Evolutionary conservation across 192 early-diverging fungal genomes (phyloP).

Genomic region (Linnemannia hyalina): DNA sequence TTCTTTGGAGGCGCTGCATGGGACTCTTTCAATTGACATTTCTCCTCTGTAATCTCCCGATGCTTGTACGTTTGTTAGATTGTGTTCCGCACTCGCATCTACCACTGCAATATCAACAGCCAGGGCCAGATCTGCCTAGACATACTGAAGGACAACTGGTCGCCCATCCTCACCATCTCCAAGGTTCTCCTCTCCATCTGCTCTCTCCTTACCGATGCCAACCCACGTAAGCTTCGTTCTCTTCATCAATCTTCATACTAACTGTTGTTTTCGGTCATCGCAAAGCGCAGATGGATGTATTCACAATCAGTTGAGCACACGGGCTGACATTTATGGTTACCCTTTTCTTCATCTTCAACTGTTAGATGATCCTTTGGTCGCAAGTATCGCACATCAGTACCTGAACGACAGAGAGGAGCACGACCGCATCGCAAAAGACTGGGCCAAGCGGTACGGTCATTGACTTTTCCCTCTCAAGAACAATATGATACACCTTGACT

Average conservation of each 20-base stretch:
- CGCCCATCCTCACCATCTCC: conserved; percentile 93
- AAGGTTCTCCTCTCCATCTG: conserved; percentile 97
- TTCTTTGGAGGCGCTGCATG: not conserved
- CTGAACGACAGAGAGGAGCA: conserved; percentile 88
- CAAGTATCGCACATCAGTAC: conserved; percentile 92
- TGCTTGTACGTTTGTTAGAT: conserved; percentile 62
- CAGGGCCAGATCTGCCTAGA: conserved; percentile 94
- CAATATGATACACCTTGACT: not conserved
- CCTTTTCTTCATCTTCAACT: not conserved
- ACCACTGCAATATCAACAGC: conserved; percentile 97
- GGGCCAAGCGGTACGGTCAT: conserved; percentile 84
- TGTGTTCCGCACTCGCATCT: conserved; percentile 92
- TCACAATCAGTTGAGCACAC: not conserved
- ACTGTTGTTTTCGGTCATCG: not conserved
- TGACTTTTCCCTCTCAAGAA: not conserved
- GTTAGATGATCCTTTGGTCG: conserved; percentile 91
- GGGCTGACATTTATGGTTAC: not conserved
- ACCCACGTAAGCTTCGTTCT: conserved; percentile 78
- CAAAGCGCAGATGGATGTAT: not conserved
- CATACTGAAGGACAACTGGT: conserved; percentile 98
- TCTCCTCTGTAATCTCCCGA: not conserved
- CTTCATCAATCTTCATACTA: not conserved
- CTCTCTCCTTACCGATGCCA: conserved; percentile 93
- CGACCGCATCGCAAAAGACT: conserved; percentile 90
- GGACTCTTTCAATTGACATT: not conserved